Evolutionary conservation across 306 rosid species (phyloP).

Genomic region (Mimosa pudica): DNA sequence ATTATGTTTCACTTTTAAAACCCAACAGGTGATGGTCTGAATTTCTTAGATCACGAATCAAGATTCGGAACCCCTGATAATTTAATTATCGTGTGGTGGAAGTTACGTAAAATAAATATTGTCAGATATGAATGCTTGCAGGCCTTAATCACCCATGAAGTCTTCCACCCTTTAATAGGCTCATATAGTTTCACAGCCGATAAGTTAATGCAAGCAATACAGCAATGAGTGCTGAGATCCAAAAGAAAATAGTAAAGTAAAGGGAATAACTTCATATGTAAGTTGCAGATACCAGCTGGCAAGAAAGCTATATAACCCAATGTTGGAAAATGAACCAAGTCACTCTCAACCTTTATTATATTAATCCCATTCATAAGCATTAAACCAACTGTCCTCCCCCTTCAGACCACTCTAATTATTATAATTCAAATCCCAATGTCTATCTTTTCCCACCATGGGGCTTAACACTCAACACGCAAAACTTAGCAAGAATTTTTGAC

Average conservation of each 20-base stretch:
- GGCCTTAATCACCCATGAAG: constrained; percentile 21
- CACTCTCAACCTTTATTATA: constrained; percentile 33
- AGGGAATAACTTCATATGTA: constrained; percentile 9
- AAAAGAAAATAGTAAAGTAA: constrained; percentile 28
- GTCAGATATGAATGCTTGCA: constrained; percentile 37
- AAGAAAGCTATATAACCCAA: constrained; percentile 20
- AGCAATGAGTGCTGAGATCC: constrained; percentile 23
- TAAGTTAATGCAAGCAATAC: constrained; percentile 32
- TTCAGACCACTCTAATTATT: constrained; percentile 42
- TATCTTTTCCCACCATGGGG: constrained; percentile 40
- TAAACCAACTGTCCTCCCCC: constrained; percentile 34
- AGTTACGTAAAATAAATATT: background rate
- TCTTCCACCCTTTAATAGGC: constrained; percentile 33
- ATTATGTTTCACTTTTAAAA: background rate
- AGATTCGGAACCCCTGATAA: background rate
- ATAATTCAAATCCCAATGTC: constrained; percentile 66
- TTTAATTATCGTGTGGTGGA: background rate
- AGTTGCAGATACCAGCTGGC: constrained; percentile 32
- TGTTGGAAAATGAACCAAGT: constrained; percentile 43
- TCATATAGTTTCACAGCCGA: background rate
- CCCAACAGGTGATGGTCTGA: background rate
- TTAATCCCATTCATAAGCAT: constrained; percentile 28
- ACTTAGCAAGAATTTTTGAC: constrained; percentile 43
- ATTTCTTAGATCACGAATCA: background rate
- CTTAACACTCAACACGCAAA: background rate